Conservation (phyloP, 148 eudicot species). For the Rhododendron vialii region DNA sequence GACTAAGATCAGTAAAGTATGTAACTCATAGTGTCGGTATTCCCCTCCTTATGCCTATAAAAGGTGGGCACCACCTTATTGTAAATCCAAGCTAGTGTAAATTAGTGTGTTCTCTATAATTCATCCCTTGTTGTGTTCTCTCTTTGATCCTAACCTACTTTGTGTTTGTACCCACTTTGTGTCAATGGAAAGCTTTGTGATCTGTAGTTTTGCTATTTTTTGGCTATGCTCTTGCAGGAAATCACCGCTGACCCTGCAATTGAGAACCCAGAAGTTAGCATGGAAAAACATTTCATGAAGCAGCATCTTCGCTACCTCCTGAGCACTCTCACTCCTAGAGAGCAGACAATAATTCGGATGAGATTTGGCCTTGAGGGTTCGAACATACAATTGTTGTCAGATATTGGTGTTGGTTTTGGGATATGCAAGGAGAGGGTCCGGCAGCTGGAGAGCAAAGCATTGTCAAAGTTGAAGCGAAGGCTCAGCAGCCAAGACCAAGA, state of each 20-base stretch:
- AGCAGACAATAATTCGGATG: constrained; percentile 52
- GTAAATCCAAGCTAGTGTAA: too few species aligned
- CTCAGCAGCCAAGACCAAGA: constrained; percentile 55
- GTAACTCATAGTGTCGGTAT: too few species aligned
- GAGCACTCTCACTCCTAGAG: constrained; percentile 50
- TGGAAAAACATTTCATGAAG: constrained; percentile 67
- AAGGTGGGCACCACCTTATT: too few species aligned
- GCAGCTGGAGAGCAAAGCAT: constrained; percentile 77
- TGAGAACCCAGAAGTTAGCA: constrained; percentile 50
- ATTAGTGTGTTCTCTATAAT: too few species aligned
- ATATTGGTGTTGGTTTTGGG: constrained; percentile 68
- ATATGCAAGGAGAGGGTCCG: constrained; percentile 83
- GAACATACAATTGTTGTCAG: constrained; percentile 48
- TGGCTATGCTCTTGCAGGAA: constrained; percentile 39
- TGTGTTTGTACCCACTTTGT: too few species aligned
- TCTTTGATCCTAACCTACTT: too few species aligned
- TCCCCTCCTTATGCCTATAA: too few species aligned
- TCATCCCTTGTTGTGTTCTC: too few species aligned
- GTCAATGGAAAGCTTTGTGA: not conserved
- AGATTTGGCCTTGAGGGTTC: constrained; percentile 66
- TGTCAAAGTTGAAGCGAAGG: constrained; percentile 66
- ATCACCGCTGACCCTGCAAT: constrained; percentile 62
- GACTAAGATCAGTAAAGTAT: too few species aligned
- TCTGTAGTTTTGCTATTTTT: not conserved
- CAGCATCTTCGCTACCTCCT: constrained; percentile 62